phyloP scores from a whole-genome alignment of 768 basidiomycete genomes.

The Boletus fagicola region DNA sequence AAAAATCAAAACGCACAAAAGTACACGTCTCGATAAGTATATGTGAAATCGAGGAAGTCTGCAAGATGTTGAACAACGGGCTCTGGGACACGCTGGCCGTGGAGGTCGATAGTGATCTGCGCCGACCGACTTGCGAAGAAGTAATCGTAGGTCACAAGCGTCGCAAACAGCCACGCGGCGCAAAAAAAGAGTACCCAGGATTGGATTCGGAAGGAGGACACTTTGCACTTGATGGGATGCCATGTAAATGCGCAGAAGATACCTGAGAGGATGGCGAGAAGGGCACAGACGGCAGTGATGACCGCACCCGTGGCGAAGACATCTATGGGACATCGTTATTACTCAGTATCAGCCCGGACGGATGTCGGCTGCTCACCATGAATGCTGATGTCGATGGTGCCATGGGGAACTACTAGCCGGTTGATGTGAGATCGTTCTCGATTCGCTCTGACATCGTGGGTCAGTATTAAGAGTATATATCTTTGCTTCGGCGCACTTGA shows the following conservation, averaged over 20 bases:
- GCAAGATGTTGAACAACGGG: slow-evolving; percentile 38
- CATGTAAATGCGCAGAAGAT: slow-evolving; percentile 27
- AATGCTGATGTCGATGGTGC: slow-evolving; percentile 7
- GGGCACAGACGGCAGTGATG: slow-evolving; percentile 34
- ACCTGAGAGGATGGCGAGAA: slow-evolving; percentile 34
- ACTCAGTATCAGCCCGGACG: not conserved
- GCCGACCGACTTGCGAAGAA: slow-evolving; percentile 46
- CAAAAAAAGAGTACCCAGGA: slow-evolving; percentile 41
- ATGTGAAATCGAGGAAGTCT: slow-evolving; percentile 37
- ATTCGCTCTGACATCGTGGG: slow-evolving; percentile 9
- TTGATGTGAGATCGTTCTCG: slow-evolving; percentile 14
- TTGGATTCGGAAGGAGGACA: slow-evolving; percentile 31
- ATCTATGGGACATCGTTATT: slow-evolving; percentile 29
- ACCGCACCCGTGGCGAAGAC: slow-evolving; percentile 40
- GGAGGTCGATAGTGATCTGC: slow-evolving; percentile 44
- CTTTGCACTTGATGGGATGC: slow-evolving; percentile 3
- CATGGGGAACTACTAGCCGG: slow-evolving; percentile 4
- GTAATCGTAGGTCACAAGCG: slow-evolving; percentile 46
- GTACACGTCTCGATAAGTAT: slow-evolving; percentile 43
- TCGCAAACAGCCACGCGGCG: slow-evolving; percentile 47
- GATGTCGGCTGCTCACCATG: slow-evolving; percentile 10
- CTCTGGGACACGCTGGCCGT: slow-evolving; percentile 36
- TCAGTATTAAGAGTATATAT: not conserved
- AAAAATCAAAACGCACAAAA: slow-evolving; percentile 37
- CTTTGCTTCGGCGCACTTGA: slow-evolving; percentile 16